Percentiles rank a stretch among this genome's conserved stretches.
These are phyloP conservation scores for Wallacemonas sp. DNA, from an alignment of 208 protist species.

Conservation along the genomic window DNA sequence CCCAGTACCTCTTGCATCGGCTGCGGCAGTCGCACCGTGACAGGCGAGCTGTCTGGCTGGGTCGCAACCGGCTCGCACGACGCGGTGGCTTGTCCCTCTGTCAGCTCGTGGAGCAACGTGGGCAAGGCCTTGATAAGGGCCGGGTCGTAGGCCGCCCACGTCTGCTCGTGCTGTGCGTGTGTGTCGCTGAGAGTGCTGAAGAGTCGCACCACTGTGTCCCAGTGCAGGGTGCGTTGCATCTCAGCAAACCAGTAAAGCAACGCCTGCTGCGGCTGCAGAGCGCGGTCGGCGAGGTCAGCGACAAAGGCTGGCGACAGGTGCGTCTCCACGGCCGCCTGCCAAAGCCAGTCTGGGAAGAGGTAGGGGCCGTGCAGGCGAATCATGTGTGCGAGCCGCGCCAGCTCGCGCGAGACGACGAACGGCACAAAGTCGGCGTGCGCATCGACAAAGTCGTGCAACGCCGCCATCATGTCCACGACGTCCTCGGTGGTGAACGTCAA, in stretches of 20 bases:
- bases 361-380: conserved; percentile 50
- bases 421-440: conserved; percentile 52
- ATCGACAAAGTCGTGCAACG: conserved; percentile 50
- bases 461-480: conserved; percentile 51
- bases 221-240: conserved; percentile 26
- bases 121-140: conserved; percentile 20
- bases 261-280: conserved; percentile 53
- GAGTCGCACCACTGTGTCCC: conserved; percentile 30
- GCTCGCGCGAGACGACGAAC: conserved; percentile 53
- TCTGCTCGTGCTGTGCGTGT: conserved; percentile 18
- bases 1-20: conserved; percentile 45
- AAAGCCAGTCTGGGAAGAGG: conserved; percentile 50
- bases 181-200: conserved; percentile 37
- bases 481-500: conserved; percentile 30
- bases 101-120: too few relatives aligned
- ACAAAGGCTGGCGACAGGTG: conserved; percentile 43
- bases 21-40: conserved; percentile 13
- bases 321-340: conserved; percentile 29
- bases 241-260: conserved; percentile 49
- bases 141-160: conserved; percentile 30
- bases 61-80: not conserved
- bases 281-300: conserved; percentile 42
- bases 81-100: not conserved
- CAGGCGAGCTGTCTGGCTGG: not conserved
- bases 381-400: conserved; percentile 60